Evolutionary conservation across 2,329 filamentous ascomycete genomes (phyloP), one percentile per base, ranked within the genome.

Genomic region (Blastomyces percursus): DNA sequence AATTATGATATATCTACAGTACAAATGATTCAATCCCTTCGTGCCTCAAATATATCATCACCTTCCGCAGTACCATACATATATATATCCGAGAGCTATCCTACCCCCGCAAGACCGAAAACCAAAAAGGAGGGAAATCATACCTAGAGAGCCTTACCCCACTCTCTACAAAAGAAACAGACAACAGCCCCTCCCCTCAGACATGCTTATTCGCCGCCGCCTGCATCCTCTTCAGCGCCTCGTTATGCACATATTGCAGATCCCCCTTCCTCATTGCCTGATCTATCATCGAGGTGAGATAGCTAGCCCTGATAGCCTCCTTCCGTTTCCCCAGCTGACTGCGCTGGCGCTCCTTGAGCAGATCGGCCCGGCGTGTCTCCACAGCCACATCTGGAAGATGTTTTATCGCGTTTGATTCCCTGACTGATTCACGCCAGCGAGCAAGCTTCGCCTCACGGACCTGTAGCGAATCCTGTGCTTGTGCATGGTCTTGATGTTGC

Each of bases 221-320:
- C 72, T 96, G 91, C 86, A 96, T 88, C 72, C 81, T 86, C 66
- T 88, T 81, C 83, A 96, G 82, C 0, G 88, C 89, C 66, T 92
- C 87, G 24, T 88, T 82, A 73, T 96, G 92, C 27, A 86, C 82
- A 55, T 89, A 87, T 60, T 89, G 79, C 78, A 96, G 83, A 66
- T 88, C 84, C 0, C 87, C 86, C 19, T 84, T 85, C 61, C 90
- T 81, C 88, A 95, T 94, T 66, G 84, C 82, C 72, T 87, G 84
- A 66, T 91, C 88, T 69, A 91, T 86, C 46, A 81, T 81, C 59
- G 82, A 82, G 16, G 89, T 85, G 6, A 80, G 79, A 61, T 82
- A 78, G 66, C 84, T 81, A 66, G 81, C 82, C 58, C 82, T 83
- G 51, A 79, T 76, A 62, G 81, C 79, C 67, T 85, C 82, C 69